phyloP scores from a whole-genome alignment of 768 basidiomycete species.

The Asterophora lycoperdoides region DNA sequence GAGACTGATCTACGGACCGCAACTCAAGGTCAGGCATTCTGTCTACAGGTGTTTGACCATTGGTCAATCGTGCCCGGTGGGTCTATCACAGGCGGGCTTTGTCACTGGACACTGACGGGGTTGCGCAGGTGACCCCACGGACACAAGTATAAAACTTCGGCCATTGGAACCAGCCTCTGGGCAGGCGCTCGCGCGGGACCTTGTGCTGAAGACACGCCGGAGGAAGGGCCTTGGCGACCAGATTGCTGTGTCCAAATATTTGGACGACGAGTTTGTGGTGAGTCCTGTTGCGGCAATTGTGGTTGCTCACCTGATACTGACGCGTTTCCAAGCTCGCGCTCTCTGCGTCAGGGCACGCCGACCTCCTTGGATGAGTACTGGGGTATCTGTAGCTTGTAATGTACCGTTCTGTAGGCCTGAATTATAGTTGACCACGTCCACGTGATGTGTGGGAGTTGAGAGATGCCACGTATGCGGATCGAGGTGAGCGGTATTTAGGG shows the following conservation, averaged over 20 bases:
- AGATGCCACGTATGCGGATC: slow-evolving; percentile 41
- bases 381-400: slow-evolving; percentile 10
- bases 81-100: slow-evolving; percentile 28
- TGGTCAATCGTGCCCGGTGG: slow-evolving; percentile 97
- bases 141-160: slow-evolving; percentile 93
- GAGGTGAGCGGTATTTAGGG: slow-evolving; percentile 33
- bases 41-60: slow-evolving; percentile 95
- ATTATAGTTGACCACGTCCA: slow-evolving; percentile 22
- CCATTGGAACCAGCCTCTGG: slow-evolving; percentile 97
- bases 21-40: slow-evolving; percentile 99
- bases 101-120: slow-evolving; percentile 12
- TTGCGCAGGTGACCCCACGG: slow-evolving; percentile 86
- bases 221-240: slow-evolving; percentile 96
- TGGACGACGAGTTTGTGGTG: slow-evolving; percentile 96
- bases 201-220: slow-evolving; percentile 94
- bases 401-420: background rate
- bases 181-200: slow-evolving; percentile 88
- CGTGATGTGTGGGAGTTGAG: slow-evolving; percentile 38
- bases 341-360: slow-evolving; percentile 94
- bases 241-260: slow-evolving; percentile 94
- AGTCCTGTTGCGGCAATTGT: slow-evolving; percentile 28
- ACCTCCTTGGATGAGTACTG: slow-evolving; percentile 60
- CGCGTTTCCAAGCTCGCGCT: slow-evolving; percentile 66
- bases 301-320: slow-evolving; percentile 11
- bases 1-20: slow-evolving; percentile 97